These are phyloP conservation scores for Podaxis sp. DNA, from an alignment of 768 basidiomycete genomes.

Conservation along the genomic window DNA sequence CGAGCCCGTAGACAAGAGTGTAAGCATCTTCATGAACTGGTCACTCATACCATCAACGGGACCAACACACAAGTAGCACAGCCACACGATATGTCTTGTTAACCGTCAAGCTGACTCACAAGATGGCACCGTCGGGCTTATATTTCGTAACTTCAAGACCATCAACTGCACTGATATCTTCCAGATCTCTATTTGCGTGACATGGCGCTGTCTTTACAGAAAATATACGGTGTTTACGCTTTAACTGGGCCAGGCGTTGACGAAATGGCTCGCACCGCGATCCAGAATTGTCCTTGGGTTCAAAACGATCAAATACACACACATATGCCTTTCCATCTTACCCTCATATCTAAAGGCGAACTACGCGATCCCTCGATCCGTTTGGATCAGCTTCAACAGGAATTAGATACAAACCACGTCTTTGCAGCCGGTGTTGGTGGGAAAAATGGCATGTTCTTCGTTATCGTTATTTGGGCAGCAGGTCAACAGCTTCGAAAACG, in stretches of 20 bases:
- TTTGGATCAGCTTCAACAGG: slow-evolving; percentile 21
- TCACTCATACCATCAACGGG: neutral
- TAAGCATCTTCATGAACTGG: slow-evolving; percentile 14
- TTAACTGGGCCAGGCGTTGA: neutral
- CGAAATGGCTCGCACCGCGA: neutral
- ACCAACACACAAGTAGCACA: neutral
- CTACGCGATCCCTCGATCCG: slow-evolving; percentile 24
- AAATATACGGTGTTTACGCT: neutral
- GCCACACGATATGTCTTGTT: neutral
- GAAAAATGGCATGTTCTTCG: slow-evolving; percentile 37
- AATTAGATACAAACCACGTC: slow-evolving; percentile 29
- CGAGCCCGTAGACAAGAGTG: slow-evolving; percentile 43
- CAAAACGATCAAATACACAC: neutral
- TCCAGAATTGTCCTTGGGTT: neutral
- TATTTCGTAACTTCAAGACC: neutral
- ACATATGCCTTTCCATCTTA: slow-evolving; percentile 35
- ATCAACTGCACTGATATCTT: neutral
- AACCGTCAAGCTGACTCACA: neutral
- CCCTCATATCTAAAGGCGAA: slow-evolving; percentile 41
- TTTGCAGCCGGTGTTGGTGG: slow-evolving; percentile 40
- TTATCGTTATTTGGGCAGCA: slow-evolving; percentile 55
- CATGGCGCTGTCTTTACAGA: slow-evolving; percentile 1
- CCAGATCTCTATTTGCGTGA: neutral
- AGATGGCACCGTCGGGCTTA: neutral
- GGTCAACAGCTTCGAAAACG: slow-evolving; percentile 51